These are phyloP conservation scores for Leccinum fuscescens DNA, from an alignment of 1,284 basidiomycete genomes.

Conservation along the genomic window DNA sequence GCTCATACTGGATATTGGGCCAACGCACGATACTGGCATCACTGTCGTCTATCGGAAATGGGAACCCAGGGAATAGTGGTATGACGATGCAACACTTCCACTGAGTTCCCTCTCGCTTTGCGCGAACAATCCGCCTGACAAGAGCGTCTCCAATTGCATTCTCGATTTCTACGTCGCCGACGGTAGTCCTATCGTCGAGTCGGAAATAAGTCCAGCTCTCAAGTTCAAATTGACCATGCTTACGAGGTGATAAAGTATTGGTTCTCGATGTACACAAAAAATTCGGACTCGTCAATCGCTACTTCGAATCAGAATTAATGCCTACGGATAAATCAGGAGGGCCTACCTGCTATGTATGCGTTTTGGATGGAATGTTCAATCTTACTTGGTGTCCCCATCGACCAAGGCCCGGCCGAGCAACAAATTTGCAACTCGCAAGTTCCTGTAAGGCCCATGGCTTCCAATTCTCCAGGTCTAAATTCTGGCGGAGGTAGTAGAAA, in stretches of 20 bases:
- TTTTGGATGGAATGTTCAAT: constrained; percentile 95
- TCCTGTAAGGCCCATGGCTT: constrained; percentile 83
- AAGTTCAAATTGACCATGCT: constrained; percentile 26
- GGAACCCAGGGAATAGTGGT: constrained; percentile 91
- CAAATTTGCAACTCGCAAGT: constrained; percentile 98
- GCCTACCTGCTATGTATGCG: constrained; percentile 84
- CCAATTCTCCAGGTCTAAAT: constrained; percentile 81
- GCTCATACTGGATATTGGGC: neutral
- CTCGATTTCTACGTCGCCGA: constrained; percentile 86
- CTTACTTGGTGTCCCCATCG: constrained; percentile 83
- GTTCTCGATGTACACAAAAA: constrained; percentile 94
- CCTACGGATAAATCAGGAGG: neutral
- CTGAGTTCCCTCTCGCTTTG: constrained; percentile 75
- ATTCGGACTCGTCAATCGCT: constrained; percentile 95
- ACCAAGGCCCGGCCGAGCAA: constrained; percentile 95
- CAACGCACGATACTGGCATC: constrained; percentile 84
- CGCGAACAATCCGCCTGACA: constrained; percentile 88
- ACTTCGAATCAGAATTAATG: constrained; percentile 5
- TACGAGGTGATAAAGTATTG: constrained; percentile 98
- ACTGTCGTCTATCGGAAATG: constrained; percentile 88
- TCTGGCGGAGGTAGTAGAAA: constrained; percentile 94
- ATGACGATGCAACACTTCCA: constrained; percentile 96
- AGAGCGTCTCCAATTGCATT: constrained; percentile 96
- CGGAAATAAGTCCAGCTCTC: constrained; percentile 5
- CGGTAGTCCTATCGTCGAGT: constrained; percentile 59